Evolutionary conservation across 1,284 basidiomycete species (phyloP).

Genomic region (Sporisorium graminicola): DNA sequence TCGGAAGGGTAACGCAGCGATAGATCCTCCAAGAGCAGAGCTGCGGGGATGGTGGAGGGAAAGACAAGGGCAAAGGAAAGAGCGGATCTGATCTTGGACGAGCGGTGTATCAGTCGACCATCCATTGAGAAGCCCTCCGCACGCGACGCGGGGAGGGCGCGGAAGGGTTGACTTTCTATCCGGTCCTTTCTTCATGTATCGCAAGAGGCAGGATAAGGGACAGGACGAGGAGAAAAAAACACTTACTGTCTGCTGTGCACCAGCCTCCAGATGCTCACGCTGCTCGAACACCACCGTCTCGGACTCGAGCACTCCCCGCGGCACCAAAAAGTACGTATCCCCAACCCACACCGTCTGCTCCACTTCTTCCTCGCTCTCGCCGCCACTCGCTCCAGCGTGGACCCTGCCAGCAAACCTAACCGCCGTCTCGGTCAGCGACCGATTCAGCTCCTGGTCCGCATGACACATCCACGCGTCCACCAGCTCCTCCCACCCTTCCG

Average conservation of each 20-base stretch:
- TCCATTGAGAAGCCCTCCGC: not conserved
- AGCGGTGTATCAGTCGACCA: conserved; percentile 49
- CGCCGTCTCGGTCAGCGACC: conserved; percentile 37
- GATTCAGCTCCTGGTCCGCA: conserved; percentile 77
- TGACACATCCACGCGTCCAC: conserved; percentile 99
- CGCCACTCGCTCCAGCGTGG: not conserved
- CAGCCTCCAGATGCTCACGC: not conserved
- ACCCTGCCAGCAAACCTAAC: conserved; percentile 25
- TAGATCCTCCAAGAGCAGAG: too few species aligned
- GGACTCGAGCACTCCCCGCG: not conserved
- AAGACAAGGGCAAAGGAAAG: not conserved
- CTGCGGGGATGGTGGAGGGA: not conserved
- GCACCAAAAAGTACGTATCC: conserved; percentile 34
- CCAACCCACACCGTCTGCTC: conserved; percentile 33
- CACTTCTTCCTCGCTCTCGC: not conserved
- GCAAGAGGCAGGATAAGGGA: too few species aligned
- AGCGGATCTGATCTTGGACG: conserved; percentile 29
- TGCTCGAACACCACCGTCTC: not conserved
- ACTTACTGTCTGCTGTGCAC: conserved; percentile 18
- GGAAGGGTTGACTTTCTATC: conserved; percentile 44
- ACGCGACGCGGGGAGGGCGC: not conserved
- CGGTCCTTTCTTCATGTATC: conserved; percentile 18
- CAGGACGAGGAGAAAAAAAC: too few species aligned
- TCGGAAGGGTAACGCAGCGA: not conserved
- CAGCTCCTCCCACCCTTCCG: conserved; percentile 95